These are phyloP conservation scores for Xerocomellus intermedius DNA, from an alignment of 768 basidiomycete genomes.

Conservation along the genomic window DNA sequence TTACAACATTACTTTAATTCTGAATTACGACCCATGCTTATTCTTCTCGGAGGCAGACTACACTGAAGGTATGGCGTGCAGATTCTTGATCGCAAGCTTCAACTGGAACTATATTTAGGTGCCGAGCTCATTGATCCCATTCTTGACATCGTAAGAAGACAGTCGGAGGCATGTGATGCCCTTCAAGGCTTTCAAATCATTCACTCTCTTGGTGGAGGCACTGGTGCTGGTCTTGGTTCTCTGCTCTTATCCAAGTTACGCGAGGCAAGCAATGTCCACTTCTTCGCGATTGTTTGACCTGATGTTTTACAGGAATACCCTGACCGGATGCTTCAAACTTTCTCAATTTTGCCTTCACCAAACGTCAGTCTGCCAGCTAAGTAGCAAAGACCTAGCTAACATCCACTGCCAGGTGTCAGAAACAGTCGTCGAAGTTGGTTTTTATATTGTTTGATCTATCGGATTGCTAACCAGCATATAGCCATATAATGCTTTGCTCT, in stretches of 20 bases:
- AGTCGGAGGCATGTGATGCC: constrained; percentile 79
- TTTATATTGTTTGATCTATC: not conserved
- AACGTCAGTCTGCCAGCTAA: constrained; percentile 37
- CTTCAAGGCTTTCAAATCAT: constrained; percentile 90
- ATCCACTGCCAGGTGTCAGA: constrained; percentile 38
- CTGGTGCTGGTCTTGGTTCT: constrained; percentile 83
- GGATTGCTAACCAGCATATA: constrained; percentile 20
- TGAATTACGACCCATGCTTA: constrained; percentile 18
- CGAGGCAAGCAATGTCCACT: constrained; percentile 48
- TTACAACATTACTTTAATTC: constrained; percentile 16
- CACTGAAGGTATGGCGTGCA: constrained; percentile 65
- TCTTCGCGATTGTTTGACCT: not conserved
- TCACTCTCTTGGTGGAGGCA: constrained; percentile 91
- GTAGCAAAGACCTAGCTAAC: constrained; percentile 11
- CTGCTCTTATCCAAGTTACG: constrained; percentile 78
- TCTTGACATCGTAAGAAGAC: constrained; percentile 74
- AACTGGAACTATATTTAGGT: constrained; percentile 42
- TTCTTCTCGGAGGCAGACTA: constrained; percentile 53
- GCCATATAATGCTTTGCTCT: constrained; percentile 86
- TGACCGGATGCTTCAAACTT: constrained; percentile 51
- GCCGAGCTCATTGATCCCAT: constrained; percentile 91
- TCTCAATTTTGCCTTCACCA: constrained; percentile 53
- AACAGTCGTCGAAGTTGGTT: constrained; percentile 51
- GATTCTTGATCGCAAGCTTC: not conserved
- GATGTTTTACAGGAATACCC: constrained; percentile 51